A percentile compares a stretch with the other conserved stretches of the same genome.
phyloP scores from a whole-genome alignment of 768 basidiomycete genomes.

The Antrodiella citrinella region DNA sequence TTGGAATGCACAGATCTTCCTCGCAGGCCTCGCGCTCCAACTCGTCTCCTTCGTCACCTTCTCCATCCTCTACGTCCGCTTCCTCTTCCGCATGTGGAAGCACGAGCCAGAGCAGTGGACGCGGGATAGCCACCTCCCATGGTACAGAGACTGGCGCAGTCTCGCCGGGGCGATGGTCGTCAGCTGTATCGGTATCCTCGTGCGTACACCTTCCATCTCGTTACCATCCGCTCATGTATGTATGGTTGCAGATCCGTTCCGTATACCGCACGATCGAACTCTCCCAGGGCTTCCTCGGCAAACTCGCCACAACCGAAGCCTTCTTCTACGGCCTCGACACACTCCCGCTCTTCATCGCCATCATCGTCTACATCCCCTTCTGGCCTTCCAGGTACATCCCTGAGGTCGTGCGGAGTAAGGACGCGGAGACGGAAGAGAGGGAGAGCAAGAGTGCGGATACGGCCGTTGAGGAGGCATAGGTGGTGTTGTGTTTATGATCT shows the following conservation, averaged over 20 bases:
- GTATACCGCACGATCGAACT: conserved; percentile 49
- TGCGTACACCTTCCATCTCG: conserved; percentile 21
- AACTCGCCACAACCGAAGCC: conserved; percentile 46
- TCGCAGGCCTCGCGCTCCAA: conserved; percentile 49
- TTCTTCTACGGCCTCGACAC: conserved; percentile 66
- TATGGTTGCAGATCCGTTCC: conserved; percentile 45
- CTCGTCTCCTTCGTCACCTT: conserved; percentile 44
- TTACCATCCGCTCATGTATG: neutral
- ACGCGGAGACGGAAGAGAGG: neutral
- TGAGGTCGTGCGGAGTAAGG: neutral
- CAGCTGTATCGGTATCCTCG: conserved; percentile 56
- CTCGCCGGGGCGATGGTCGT: conserved; percentile 41
- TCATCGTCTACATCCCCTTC: conserved; percentile 45
- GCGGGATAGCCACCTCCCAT: conserved; percentile 29
- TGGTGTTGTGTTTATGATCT: neutral
- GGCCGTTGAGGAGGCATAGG: neutral
- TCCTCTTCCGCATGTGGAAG: conserved; percentile 39
- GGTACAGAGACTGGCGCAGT: conserved; percentile 51
- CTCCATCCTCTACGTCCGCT: conserved; percentile 35
- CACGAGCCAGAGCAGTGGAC: conserved; percentile 33
- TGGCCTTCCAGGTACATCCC: conserved; percentile 59
- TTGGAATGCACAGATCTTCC: conserved; percentile 41
- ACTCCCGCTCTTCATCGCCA: conserved; percentile 55
- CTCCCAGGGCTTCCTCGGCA: conserved; percentile 53
- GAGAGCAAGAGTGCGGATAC: neutral